phyloP scores from a whole-genome alignment of 2,329 filamentous ascomycete genomes.

The Penicillium verrucosum region DNA sequence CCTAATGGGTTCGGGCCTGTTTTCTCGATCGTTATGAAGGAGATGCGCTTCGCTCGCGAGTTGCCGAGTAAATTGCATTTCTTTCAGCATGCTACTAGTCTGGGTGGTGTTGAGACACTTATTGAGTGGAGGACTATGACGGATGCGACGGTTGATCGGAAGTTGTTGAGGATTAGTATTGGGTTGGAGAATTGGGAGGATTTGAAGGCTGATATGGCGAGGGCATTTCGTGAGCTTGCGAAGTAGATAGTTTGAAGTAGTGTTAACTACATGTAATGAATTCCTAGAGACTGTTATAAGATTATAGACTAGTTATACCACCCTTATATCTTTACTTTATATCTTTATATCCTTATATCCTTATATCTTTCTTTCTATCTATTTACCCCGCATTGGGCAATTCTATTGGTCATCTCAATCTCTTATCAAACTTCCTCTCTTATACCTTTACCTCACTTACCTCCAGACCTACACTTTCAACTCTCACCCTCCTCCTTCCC shows the following conservation, averaged over 20 bases:
- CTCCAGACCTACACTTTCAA: neutral
- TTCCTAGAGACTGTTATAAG: neutral
- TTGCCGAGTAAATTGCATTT: constrained; percentile 75
- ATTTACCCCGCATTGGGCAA: neutral
- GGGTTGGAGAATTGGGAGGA: constrained; percentile 87
- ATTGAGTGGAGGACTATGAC: constrained; percentile 96
- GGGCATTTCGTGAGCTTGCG: constrained; percentile 60
- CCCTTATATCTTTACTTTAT: too few relatives aligned
- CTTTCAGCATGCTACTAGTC: constrained; percentile 91
- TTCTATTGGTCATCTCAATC: neutral
- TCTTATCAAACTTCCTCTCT: neutral
- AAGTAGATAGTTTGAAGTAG: neutral
- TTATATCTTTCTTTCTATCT: too few relatives aligned
- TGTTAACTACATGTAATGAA: neutral
- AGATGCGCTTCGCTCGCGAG: constrained; percentile 58
- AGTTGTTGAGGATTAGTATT: constrained; percentile 75
- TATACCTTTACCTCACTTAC: neutral
- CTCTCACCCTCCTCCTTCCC: neutral
- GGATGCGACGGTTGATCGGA: constrained; percentile 68
- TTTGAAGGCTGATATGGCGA: constrained; percentile 69
- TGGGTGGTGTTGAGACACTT: constrained; percentile 91
- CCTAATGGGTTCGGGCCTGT: constrained; percentile 85
- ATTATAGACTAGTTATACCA: too few relatives aligned
- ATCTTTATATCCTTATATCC: too few relatives aligned
- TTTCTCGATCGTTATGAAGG: constrained; percentile 69